Evolutionary conservation across 164 flowering plant genomes (phyloP).

Genomic region (Protea cynaroides): DNA sequence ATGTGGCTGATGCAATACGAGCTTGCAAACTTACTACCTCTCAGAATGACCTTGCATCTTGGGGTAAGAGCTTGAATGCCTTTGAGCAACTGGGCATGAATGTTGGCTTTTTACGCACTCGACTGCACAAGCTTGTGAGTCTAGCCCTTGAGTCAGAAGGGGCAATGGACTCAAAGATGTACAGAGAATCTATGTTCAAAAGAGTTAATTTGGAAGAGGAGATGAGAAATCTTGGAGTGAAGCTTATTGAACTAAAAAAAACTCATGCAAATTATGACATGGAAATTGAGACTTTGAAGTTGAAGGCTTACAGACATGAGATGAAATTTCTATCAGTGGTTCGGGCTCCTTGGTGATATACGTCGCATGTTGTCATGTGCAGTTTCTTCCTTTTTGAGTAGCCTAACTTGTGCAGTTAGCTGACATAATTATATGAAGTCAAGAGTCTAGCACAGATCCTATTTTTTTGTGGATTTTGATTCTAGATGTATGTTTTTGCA

Average conservation of each 20-base stretch:
- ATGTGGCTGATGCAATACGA: conserved; percentile 38
- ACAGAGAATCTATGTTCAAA: conserved; percentile 24
- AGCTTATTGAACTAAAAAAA: conserved; percentile 22
- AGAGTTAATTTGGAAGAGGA: conserved; percentile 15
- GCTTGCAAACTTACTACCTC: conserved; percentile 28
- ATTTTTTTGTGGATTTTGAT: too few relatives aligned
- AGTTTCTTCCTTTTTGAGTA: conserved; percentile 1
- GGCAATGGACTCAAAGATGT: conserved; percentile 23
- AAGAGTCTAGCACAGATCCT: too few relatives aligned
- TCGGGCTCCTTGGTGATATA: conserved; percentile 25
- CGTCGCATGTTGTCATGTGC: not conserved
- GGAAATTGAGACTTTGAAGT: conserved; percentile 20
- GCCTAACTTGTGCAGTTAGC: not conserved
- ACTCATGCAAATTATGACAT: conserved; percentile 11
- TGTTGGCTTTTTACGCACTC: conserved; percentile 41
- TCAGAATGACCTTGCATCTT: conserved; percentile 23
- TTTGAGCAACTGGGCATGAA: conserved; percentile 51
- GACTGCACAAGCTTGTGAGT: conserved; percentile 23
- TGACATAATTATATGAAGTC: too few relatives aligned
- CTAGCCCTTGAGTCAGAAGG: conserved; percentile 32
- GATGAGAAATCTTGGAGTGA: conserved; percentile 24
- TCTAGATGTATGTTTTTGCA: not conserved
- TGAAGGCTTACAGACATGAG: conserved; percentile 20
- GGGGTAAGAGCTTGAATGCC: conserved; percentile 43
- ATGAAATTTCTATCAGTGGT: conserved; percentile 23